Evolutionary conservation across 768 basidiomycete species (phyloP), one percentile per base, ranked within the genome.

Genomic region (Suillus bovinus): DNA sequence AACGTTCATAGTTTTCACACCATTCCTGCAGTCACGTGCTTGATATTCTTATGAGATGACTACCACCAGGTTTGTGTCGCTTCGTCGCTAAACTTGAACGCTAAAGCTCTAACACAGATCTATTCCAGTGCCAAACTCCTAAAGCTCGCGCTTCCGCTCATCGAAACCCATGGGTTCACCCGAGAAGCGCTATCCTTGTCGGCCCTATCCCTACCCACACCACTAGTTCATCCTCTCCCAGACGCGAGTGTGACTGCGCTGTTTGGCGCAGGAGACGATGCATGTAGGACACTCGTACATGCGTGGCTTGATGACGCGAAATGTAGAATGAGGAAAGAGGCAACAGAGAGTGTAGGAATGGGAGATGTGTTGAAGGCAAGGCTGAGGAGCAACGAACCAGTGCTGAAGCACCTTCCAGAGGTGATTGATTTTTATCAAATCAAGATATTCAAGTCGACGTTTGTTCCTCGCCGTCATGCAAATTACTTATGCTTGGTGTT

Each of bases 111-210:
- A 27, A 50, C 49, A 8, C 4, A 50, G 27, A 29, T 29, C 16
- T 17, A 50, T 50, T 50, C 29, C 52, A 67, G 63, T 60, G 63
- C 68, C 4, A 72, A 77, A 50, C 78, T 92, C 10, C 74, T 94
- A 22, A 80, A 83, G 64, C 79, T 83, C 33, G 85, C 92, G 0
- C 53, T 91, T 1, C 87, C 89, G 4, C 79, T 92, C 24, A 80
- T 94, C 52, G 72, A 70, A 61, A 80, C 81, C 7, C 82, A 91
- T 66, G 92, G 92, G 10, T 94, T 94, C 72, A 88, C 91, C 13
- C 84, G 91, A 22, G 79, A 85, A 33, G 81, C 90, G 0, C 80
- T 93, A 11, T 81, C 90, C 4, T 82, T 77, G 54, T 86, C 91
- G 24, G 90, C 83, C 8, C 79, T 90, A 5, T 71, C 77, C 17